Base-by-base conservation (phyloP, 345 rosid species). In the Citrus medica region DNA sequence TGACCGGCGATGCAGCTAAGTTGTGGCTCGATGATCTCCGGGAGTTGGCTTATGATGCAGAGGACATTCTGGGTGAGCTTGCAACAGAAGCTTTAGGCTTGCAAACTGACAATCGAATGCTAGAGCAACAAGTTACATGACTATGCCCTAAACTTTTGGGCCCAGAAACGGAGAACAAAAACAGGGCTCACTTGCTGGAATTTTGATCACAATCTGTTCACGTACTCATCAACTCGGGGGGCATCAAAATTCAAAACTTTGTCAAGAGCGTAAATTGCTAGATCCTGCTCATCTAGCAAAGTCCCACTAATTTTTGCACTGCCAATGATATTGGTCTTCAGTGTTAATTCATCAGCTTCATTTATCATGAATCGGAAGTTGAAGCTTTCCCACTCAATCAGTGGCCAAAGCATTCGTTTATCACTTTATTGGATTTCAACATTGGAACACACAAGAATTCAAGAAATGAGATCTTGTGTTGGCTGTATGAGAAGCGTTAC, bases 221-320 rank as follows among this genome's bases (percentile, higher is more conserved):
- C 4, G 2, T 42, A 42, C 13, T 42, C 51, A 42, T 10, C 16
- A 42, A 38, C 42, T 38, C 12, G 3, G 2, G 9, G 27, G 99
- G 94, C 82, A 91, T 42, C 81, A 92, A 83, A 63, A 94, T 93
- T 85, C 81, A 92, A 83, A 63, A 94, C 94, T 85, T 90, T 89
- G 75, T 92, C 89, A 0, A 86, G 83, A 0, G 92, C 81, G 56
- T 88, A 92, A 3, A 96, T 85, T 40, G 94, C 98, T 13, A 96
- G 79, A 0, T 97, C 97, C 85, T 88, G 92, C 78, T 90, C 88
- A 48, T 96, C 98, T 3, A 92, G 73, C 80, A 90, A 79, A 13
- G 99, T 92, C 16, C 16, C 3, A 40, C 13, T 9, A 40, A 0
- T 40, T 9, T 40, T 40, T 42, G 51, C 51, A 42, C 51, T 42